A percentile compares a stretch with the other conserved stretches of the same genome.
Evolutionary conservation across 768 basidiomycete genomes (phyloP).

Genomic region (Boletus patriciae): DNA sequence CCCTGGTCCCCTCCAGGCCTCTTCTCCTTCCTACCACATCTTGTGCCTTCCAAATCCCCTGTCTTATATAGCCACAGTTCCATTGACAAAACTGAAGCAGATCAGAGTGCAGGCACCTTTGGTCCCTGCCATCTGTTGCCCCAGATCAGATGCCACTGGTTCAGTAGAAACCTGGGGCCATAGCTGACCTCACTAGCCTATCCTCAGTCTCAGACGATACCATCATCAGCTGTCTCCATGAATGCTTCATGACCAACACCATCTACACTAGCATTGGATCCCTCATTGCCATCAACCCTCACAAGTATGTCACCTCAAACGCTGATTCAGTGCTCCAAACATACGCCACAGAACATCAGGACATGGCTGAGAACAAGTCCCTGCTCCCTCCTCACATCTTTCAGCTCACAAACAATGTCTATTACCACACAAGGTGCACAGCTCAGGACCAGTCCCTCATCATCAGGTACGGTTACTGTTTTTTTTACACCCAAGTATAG

Average conservation of each 20-base stretch:
- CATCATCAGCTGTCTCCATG: conserved; percentile 80
- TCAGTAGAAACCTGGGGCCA: conserved; percentile 71
- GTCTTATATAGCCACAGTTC: too few species aligned
- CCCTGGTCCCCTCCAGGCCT: too few species aligned
- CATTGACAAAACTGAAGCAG: too few species aligned
- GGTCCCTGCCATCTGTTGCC: too few species aligned
- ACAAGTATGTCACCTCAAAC: conserved; percentile 86
- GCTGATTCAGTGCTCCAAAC: conserved; percentile 82
- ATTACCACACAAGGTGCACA: too few species aligned
- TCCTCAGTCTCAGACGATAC: conserved; percentile 76
- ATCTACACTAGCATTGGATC: conserved; percentile 76
- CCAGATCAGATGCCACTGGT: too few species aligned
- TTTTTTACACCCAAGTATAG: too few species aligned
- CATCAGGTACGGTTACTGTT: too few species aligned
- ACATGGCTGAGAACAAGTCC: conserved; percentile 62
- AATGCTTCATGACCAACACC: conserved; percentile 81
- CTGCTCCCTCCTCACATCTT: conserved; percentile 85
- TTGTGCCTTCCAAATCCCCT: too few species aligned
- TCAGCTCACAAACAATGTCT: conserved; percentile 23
- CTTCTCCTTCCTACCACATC: too few species aligned
- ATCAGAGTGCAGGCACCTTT: too few species aligned
- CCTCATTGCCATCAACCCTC: conserved; percentile 88
- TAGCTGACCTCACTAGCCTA: conserved; percentile 67
- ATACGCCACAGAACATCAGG: conserved; percentile 84
- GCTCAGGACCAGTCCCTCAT: too few species aligned